Conservation (phyloP, 2,329 filamentous ascomycete species). For the Myrmaecium sp. region DNA sequence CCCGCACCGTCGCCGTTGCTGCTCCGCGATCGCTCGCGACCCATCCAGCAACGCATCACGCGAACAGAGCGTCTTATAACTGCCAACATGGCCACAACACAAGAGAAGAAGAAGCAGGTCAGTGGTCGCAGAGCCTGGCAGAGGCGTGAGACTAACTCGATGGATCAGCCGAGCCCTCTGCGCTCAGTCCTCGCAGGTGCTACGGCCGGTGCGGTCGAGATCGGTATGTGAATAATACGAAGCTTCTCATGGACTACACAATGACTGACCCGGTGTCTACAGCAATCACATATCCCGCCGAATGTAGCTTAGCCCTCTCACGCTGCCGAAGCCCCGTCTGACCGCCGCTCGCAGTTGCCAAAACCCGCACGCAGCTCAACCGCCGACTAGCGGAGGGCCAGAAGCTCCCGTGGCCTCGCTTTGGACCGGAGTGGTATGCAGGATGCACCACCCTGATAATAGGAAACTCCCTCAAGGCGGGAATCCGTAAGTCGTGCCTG, state of each 20-base stretch:
- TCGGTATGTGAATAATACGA: slow-evolving; percentile 41
- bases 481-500: slow-evolving; percentile 56
- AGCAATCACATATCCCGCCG: slow-evolving; percentile 87
- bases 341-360: slow-evolving; percentile 48
- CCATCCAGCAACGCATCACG: too few relatives aligned
- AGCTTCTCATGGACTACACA: too few relatives aligned
- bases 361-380: slow-evolving; percentile 89
- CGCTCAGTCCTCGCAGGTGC: slow-evolving; percentile 85
- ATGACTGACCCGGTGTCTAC: slow-evolving; percentile 2
- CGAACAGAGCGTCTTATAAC: too few relatives aligned
- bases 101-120: slow-evolving; percentile 20
- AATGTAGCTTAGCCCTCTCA: slow-evolving; percentile 42
- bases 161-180: slow-evolving; percentile 63
- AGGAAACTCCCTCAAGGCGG: slow-evolving; percentile 91
- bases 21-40: too few relatives aligned
- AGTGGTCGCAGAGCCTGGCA: too few relatives aligned
- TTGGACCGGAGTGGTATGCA: slow-evolving; percentile 90
- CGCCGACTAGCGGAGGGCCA: slow-evolving; percentile 60
- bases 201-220: slow-evolving; percentile 88
- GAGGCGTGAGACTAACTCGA: too few relatives aligned
- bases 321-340: slow-evolving; percentile 4
- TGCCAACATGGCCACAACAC: slow-evolving; percentile 11
- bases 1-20: too few relatives aligned
- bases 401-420: slow-evolving; percentile 89
- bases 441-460: slow-evolving; percentile 95